A percentile compares a stretch with the other conserved stretches of the same genome.
Conservation (phyloP, 139 green algal species). For the Asterochloris erici region DNA sequence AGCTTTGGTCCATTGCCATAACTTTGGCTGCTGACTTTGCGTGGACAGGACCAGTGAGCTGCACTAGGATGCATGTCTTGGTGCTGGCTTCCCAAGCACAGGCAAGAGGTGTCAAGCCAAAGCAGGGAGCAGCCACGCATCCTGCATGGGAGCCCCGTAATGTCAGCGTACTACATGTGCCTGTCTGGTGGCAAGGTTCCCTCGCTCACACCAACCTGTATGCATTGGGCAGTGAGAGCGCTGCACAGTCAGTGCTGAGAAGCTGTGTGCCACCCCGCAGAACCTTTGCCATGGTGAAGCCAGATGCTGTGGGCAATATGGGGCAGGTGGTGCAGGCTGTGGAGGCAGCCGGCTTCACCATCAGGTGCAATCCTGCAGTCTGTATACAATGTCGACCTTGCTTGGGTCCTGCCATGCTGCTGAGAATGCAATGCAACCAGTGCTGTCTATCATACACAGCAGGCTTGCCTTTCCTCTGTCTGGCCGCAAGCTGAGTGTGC, state of each 20-base stretch:
- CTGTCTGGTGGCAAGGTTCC: too few species aligned
- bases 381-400: background rate
- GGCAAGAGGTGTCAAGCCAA: too few species aligned
- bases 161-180: too few species aligned
- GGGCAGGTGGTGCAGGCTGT: slow-evolving; percentile 74
- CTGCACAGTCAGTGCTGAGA: background rate
- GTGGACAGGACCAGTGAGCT: background rate
- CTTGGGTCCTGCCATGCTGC: background rate
- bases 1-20: background rate
- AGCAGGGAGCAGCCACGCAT: too few species aligned
- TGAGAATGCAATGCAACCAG: too few species aligned
- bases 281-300: slow-evolving; percentile 79
- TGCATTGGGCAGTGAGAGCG: too few species aligned
- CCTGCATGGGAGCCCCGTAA: too few species aligned
- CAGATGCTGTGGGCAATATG: slow-evolving; percentile 62
- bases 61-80: too few species aligned
- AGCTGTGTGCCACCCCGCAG: slow-evolving; percentile 31
- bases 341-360: slow-evolving; percentile 47
- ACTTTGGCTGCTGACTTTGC: background rate
- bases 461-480: background rate
- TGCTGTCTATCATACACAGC: background rate
- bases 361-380: slow-evolving; percentile 11
- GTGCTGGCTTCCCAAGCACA: background rate
- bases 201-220: too few species aligned
- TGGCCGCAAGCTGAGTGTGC: background rate